Evolutionary conservation across 177 flowering plant genomes (phyloP).

Genomic region (Vitis hybrid): DNA sequence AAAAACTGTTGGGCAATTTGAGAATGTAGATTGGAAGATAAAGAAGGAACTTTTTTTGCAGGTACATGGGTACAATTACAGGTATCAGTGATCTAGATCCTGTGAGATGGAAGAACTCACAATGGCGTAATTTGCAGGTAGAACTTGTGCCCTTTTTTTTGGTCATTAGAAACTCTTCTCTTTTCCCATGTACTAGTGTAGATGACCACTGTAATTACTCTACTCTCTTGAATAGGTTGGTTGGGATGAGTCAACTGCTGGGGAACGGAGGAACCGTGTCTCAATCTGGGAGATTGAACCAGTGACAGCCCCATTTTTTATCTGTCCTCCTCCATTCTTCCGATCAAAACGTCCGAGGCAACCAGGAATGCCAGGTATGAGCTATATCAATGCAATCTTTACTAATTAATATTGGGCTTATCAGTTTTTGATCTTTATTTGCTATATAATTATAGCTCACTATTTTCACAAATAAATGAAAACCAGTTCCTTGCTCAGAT

Average conservation of each 20-base stretch:
- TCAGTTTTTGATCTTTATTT: too few species aligned
- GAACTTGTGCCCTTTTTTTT: conserved; percentile 8
- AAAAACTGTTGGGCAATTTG: not conserved
- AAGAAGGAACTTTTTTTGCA: conserved; percentile 28
- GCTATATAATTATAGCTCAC: too few species aligned
- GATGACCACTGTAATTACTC: not conserved
- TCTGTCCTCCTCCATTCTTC: conserved; percentile 92
- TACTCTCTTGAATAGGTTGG: conserved; percentile 59
- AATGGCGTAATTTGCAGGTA: conserved; percentile 98
- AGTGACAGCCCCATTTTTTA: conserved; percentile 92
- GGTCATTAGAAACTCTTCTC: not conserved
- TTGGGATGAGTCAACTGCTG: conserved; percentile 97
- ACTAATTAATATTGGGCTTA: too few species aligned
- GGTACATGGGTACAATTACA: conserved; percentile 97
- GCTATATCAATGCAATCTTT: conserved; percentile 15
- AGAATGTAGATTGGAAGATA: not conserved
- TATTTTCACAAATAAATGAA: too few species aligned
- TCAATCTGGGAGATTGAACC: conserved; percentile 99
- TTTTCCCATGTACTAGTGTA: not conserved
- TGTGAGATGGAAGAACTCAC: conserved; percentile 89
- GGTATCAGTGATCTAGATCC: conserved; percentile 90
- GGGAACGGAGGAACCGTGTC: conserved; percentile 85
- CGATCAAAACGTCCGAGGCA: conserved; percentile 85
- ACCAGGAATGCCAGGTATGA: conserved; percentile 80
- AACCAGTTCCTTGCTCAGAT: too few species aligned